Conservation (phyloP, 257 asterid genomes). For the Ballota nigra region DNA sequence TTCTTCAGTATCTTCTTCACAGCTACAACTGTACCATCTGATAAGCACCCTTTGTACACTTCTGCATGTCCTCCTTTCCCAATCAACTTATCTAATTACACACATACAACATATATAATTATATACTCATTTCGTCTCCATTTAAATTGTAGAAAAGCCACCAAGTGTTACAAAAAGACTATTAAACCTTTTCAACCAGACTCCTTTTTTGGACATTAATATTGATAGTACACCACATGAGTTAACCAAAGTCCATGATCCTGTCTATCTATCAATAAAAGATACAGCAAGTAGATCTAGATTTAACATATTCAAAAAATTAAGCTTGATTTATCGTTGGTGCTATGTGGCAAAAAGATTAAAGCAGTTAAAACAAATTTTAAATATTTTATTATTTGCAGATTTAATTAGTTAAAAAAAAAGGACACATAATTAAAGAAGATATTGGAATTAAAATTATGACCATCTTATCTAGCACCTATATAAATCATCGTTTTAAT, state of each 20-base stretch:
- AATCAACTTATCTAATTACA: slow-evolving; percentile 52
- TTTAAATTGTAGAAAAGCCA: not conserved
- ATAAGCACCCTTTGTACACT: slow-evolving; percentile 76
- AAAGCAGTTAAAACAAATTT: not conserved
- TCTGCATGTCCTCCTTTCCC: slow-evolving; percentile 98
- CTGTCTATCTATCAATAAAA: not conserved
- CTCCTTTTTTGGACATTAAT: not conserved
- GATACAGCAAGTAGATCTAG: not conserved
- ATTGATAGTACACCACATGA: not conserved
- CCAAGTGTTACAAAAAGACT: not conserved
- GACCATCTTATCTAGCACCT: not conserved
- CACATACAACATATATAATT: not conserved
- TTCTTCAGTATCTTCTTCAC: slow-evolving; percentile 72
- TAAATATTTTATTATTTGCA: not conserved
- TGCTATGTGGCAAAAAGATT: not conserved
- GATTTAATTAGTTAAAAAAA: not conserved
- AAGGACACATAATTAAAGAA: not conserved
- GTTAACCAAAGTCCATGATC: slow-evolving; percentile 15
- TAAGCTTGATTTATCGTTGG: not conserved
- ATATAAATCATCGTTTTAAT: not conserved
- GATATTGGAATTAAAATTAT: not conserved
- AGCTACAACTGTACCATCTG: slow-evolving; percentile 80
- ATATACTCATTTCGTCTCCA: not conserved
- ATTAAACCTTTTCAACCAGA: not conserved
- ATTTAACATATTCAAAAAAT: not conserved